Percentiles rank a stretch among this genome's conserved stretches.
These are phyloP conservation scores for Postia placenta DNA, from an alignment of 768 basidiomycete genomes.

Conservation along the genomic window DNA sequence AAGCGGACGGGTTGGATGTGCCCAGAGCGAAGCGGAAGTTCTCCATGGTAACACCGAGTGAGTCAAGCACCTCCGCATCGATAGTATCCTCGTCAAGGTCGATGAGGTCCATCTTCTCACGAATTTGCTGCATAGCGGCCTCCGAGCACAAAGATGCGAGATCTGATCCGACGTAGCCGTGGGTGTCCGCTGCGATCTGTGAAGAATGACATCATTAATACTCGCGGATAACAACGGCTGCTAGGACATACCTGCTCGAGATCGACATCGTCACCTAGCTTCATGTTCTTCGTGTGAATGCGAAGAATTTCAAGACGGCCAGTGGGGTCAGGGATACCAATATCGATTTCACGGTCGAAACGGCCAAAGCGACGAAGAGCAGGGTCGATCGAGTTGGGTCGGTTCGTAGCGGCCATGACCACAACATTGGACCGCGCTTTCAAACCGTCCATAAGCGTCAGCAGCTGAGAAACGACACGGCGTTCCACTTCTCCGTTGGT, in stretches of 20 bases:
- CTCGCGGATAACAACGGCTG: neutral
- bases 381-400: constrained; percentile 99
- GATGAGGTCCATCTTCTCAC: constrained; percentile 99
- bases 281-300: constrained; percentile 99
- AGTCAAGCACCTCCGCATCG: constrained; percentile 97
- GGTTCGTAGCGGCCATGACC: constrained; percentile 98
- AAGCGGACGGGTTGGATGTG: constrained; percentile 94
- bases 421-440: constrained; percentile 99
- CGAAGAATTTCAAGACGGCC: constrained; percentile 98
- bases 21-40: constrained; percentile 99
- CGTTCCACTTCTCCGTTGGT: constrained; percentile 99
- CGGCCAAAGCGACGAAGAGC: constrained; percentile 98
- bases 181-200: constrained; percentile 97
- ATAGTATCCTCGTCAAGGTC: constrained; percentile 97
- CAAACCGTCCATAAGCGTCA: constrained; percentile 98
- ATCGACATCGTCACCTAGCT: constrained; percentile 92
- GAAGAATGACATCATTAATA: constrained; percentile 2
- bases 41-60: constrained; percentile 99
- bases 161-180: constrained; percentile 99
- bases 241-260: constrained; percentile 69
- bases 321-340: constrained; percentile 98
- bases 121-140: constrained; percentile 99
- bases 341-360: constrained; percentile 99
- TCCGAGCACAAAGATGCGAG: constrained; percentile 96
- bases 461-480: constrained; percentile 95